These are phyloP conservation scores for Chrysosporium queenslandicum DNA, from an alignment of 2,329 filamentous ascomycete genomes.

Conservation along the genomic window DNA sequence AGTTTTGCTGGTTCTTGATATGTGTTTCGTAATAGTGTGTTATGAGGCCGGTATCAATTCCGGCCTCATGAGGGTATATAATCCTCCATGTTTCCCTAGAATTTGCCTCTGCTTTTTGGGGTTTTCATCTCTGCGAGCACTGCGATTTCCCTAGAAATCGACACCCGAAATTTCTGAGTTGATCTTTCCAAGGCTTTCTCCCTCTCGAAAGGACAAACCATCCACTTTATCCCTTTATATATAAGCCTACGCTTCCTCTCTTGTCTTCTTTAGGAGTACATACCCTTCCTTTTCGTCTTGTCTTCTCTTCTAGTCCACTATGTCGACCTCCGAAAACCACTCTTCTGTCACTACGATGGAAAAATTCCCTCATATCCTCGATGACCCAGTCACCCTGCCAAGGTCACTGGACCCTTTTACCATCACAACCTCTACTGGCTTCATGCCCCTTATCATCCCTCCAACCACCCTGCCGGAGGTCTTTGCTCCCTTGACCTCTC, in stretches of 20 bases:
- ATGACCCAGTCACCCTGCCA: constrained; percentile 35
- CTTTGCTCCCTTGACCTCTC: constrained; percentile 61
- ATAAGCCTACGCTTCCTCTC: neutral
- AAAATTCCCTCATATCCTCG: constrained; percentile 37
- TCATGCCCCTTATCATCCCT: constrained; percentile 35
- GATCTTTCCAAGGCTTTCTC: neutral
- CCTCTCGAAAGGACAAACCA: neutral
- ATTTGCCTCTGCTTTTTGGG: constrained; percentile 14
- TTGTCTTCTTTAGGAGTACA: neutral
- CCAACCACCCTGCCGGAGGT: constrained; percentile 53
- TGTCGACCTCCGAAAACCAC: constrained; percentile 28
- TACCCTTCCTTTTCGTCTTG: neutral
- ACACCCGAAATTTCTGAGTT: neutral
- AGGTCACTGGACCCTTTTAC: constrained; percentile 39
- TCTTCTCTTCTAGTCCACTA: constrained; percentile 19
- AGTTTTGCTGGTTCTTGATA: constrained; percentile 15
- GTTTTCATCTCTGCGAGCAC: constrained; percentile 7
- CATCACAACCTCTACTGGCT: constrained; percentile 39
- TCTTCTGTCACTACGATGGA: constrained; percentile 30
- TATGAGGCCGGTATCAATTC: constrained; percentile 39
- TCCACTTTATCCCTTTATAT: neutral
- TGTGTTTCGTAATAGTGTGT: constrained; percentile 29
- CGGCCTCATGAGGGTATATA: constrained; percentile 38
- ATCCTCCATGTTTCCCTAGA: constrained; percentile 20
- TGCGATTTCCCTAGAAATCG: constrained; percentile 4